Evolutionary conservation across 2,329 filamentous ascomycete species (phyloP).

Genomic region (Helotiales sp.): DNA sequence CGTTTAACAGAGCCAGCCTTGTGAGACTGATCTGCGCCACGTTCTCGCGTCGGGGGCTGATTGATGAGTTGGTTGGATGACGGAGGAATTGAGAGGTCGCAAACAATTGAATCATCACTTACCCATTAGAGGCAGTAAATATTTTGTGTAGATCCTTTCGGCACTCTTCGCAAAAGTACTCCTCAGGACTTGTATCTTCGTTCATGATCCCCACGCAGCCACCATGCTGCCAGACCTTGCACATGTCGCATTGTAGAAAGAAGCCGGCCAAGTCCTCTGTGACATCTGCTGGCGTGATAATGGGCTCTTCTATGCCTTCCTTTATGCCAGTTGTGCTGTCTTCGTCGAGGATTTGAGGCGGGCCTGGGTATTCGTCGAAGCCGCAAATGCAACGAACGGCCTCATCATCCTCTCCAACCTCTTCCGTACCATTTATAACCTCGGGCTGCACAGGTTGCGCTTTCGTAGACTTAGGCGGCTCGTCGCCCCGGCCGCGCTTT

Average conservation of each 20-base stretch:
- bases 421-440: conserved; percentile 65
- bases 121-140: conserved; percentile 83
- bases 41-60: conserved; percentile 40
- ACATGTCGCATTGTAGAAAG: conserved; percentile 97
- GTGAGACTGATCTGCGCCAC: conserved; percentile 44
- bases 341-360: conserved; percentile 62
- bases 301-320: conserved; percentile 61
- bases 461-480: conserved; percentile 43
- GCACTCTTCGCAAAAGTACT: conserved; percentile 98
- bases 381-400: conserved; percentile 95
- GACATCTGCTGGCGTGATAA: conserved; percentile 58
- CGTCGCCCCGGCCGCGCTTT: conserved; percentile 68
- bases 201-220: conserved; percentile 97
- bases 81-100: conserved; percentile 24
- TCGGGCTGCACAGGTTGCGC: conserved; percentile 55
- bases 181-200: conserved; percentile 88
- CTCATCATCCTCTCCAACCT: conserved; percentile 83
- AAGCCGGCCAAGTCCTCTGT: conserved; percentile 86
- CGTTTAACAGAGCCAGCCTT: conserved; percentile 40
- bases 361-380: conserved; percentile 91
- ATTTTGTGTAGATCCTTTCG: conserved; percentile 90
- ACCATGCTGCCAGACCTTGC: conserved; percentile 98
- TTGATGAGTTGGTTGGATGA: conserved; percentile 32
- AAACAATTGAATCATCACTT: conserved; percentile 50
- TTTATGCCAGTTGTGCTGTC: conserved; percentile 57